phyloP scores from a whole-genome alignment of 1,284 basidiomycete genomes.

The Moesziomyces sp. region DNA sequence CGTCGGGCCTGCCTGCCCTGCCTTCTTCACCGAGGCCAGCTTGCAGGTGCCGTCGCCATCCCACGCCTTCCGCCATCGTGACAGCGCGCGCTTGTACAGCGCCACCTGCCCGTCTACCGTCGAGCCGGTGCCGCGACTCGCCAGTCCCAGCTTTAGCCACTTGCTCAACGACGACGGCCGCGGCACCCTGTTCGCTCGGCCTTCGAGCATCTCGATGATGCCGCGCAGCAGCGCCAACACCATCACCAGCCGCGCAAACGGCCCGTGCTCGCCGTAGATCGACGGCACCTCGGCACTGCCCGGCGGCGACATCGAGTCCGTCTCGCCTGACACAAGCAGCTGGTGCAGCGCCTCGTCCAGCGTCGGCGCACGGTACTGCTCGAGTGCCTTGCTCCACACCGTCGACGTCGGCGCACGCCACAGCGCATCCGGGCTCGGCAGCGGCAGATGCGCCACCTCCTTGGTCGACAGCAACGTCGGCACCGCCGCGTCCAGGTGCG shows the following conservation, averaged over 20 bases:
- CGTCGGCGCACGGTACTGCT: conserved; percentile 37
- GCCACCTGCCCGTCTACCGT: conserved; percentile 27
- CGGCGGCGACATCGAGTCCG: conserved; percentile 9
- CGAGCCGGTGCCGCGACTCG: conserved; percentile 5
- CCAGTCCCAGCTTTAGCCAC: conserved; percentile 32
- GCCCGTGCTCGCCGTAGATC: conserved; percentile 51
- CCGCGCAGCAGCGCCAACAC: conserved; percentile 58
- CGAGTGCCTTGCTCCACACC: conserved; percentile 39
- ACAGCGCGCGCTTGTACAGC: conserved; percentile 50
- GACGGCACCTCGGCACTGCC: conserved; percentile 14
- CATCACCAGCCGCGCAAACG: conserved; percentile 57
- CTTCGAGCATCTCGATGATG: conserved; percentile 59
- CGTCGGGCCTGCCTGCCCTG: conserved; percentile 8
- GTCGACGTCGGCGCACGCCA: conserved; percentile 52
- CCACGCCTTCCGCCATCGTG: conserved; percentile 58
- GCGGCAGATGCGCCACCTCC: conserved; percentile 54
- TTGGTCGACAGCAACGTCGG: conserved; percentile 43
- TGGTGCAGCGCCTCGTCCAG: conserved; percentile 52
- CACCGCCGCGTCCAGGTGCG: conserved; percentile 50
- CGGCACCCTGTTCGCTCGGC: conserved; percentile 34
- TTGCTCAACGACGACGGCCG: conserved; percentile 37
- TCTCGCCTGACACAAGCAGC: conserved; percentile 28
- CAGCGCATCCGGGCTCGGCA: conserved; percentile 52
- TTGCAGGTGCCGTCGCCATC: conserved; percentile 51
- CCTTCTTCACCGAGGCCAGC: conserved; percentile 42